Conservation (phyloP, 495 filamentous ascomycete species). For the Hyphodiscus hymeniophilus region DNA sequence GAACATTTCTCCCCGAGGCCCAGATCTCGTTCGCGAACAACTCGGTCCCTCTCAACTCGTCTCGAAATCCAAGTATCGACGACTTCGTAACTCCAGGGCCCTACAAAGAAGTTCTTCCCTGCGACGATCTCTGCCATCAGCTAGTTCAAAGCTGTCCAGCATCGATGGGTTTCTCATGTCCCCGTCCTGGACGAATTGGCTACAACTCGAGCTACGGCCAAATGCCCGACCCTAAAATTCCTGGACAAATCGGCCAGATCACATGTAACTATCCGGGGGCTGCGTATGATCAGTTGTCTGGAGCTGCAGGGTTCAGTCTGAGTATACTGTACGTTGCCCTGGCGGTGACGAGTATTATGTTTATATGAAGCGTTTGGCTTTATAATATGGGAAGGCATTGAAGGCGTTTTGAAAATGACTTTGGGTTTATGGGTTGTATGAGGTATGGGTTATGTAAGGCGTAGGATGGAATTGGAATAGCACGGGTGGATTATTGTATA, state of each 20-base stretch:
- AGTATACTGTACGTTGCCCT: not conserved
- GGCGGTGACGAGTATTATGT: slow-evolving; percentile 7
- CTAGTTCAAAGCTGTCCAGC: slow-evolving; percentile 79
- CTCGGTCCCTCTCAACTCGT: slow-evolving; percentile 31
- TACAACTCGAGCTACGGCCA: slow-evolving; percentile 60
- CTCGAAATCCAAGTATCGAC: slow-evolving; percentile 69
- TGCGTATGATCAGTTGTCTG: slow-evolving; percentile 3
- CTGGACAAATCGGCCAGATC: slow-evolving; percentile 10
- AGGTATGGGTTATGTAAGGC: not conserved
- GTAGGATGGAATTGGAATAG: not conserved
- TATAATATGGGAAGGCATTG: slow-evolving; percentile 1
- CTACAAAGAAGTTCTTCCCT: slow-evolving; percentile 89
- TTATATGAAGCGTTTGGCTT: slow-evolving; percentile 9
- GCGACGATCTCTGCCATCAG: slow-evolving; percentile 72
- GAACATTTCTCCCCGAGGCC: slow-evolving; percentile 36
- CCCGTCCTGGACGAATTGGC: slow-evolving; percentile 38
- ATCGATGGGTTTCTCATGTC: slow-evolving; percentile 71
- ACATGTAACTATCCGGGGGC: slow-evolving; percentile 24
- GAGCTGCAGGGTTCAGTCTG: slow-evolving; percentile 1
- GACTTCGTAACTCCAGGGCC: slow-evolving; percentile 65
- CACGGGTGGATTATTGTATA: too few relatives aligned
- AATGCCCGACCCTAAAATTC: not conserved
- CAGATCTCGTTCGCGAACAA: slow-evolving; percentile 24
- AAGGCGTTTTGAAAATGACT: slow-evolving; percentile 2
- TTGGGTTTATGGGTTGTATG: not conserved